Percentiles rank a stretch among this genome's conserved stretches.
Evolutionary conservation across 257 asterid species (phyloP).

Genomic region (Solanum ahanhuiri): DNA sequence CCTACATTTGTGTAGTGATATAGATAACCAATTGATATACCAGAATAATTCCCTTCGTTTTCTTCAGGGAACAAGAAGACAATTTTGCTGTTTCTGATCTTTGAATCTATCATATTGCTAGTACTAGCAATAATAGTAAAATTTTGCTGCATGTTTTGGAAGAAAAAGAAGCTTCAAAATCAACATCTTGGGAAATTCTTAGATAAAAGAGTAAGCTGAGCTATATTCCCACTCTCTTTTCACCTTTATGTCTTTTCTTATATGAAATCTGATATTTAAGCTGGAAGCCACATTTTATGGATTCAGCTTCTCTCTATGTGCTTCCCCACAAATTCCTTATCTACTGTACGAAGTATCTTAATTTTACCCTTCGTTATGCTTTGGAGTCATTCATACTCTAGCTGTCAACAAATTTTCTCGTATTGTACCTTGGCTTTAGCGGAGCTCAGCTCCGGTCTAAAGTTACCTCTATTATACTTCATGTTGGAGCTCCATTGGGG

Average conservation of each 20-base stretch:
- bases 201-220: slow-evolving; percentile 67
- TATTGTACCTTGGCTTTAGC: background rate
- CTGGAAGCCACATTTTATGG: background rate
- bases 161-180: slow-evolving; percentile 70
- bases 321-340: background rate
- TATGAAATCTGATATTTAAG: background rate
- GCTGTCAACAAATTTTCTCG: background rate
- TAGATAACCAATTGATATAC: background rate
- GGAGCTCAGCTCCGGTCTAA: background rate
- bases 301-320: background rate
- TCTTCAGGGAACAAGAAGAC: slow-evolving; percentile 58
- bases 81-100: slow-evolving; percentile 42
- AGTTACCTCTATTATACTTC: background rate
- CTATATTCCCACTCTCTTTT: background rate
- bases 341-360: background rate
- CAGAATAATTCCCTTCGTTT: background rate
- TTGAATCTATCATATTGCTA: slow-evolving; percentile 55
- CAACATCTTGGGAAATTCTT: slow-evolving; percentile 64
- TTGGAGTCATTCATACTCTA: background rate
- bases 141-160: slow-evolving; percentile 68
- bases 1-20: background rate
- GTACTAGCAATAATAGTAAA: slow-evolving; percentile 43
- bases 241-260: background rate
- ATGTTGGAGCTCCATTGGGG: background rate
- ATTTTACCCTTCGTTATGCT: background rate